Conservation (phyloP, 2,329 filamentous ascomycete species). For the Arthrobotrys sinensis region DNA sequence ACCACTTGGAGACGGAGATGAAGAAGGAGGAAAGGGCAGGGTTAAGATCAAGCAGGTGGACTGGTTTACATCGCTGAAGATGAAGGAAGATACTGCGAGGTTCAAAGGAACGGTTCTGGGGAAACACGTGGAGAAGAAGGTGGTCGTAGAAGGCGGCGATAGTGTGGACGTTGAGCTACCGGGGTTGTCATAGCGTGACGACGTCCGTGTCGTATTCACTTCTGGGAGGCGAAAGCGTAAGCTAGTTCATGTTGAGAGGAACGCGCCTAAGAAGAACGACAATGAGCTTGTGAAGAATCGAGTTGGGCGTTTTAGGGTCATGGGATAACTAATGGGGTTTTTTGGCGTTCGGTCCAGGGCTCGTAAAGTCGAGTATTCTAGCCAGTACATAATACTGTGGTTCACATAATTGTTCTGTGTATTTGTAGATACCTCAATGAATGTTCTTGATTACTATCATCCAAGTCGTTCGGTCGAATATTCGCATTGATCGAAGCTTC, state of each 20-base stretch:
- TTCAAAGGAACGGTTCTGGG: conserved; percentile 54
- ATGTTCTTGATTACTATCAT: not conserved
- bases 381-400: not conserved
- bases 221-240: not conserved
- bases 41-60: conserved; percentile 54
- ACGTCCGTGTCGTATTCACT: not conserved
- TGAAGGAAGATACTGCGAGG: conserved; percentile 55
- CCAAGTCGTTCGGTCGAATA: not conserved
- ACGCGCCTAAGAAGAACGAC: not conserved
- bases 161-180: conserved; percentile 55
- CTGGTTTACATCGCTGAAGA: conserved; percentile 57
- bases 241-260: not conserved
- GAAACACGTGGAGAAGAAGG: conserved; percentile 38
- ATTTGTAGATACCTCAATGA: conserved; percentile 11
- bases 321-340: conserved; percentile 9
- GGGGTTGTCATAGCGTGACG: conserved; percentile 13
- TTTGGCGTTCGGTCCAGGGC: not conserved
- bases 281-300: not conserved
- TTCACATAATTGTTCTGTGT: not conserved
- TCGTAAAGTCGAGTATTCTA: not conserved
- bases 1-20: conserved; percentile 19
- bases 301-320: conserved; percentile 1
- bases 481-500: not conserved
- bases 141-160: conserved; percentile 55
- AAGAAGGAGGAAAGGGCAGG: conserved; percentile 28